Percentiles rank a stretch among this genome's conserved stretches.
phyloP scores from a whole-genome alignment of 2,329 filamentous ascomycete species.

The Ambrosiella xylebori region DNA sequence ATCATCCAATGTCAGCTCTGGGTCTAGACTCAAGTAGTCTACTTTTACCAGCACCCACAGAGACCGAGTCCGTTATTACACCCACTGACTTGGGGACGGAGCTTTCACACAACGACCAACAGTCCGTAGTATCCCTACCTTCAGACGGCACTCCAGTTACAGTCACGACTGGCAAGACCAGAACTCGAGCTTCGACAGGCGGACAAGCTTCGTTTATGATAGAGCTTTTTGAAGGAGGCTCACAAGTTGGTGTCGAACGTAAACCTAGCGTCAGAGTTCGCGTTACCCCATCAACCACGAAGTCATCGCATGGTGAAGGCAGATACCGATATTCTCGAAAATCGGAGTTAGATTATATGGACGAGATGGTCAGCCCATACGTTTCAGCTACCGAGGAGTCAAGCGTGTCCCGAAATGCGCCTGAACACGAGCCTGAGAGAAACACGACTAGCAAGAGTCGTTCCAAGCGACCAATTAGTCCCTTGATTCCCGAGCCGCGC shows the following conservation, averaged over 20 bases:
- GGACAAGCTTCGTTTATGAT: conserved; percentile 87
- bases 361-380: conserved; percentile 54
- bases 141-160: conserved; percentile 85
- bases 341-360: conserved; percentile 31
- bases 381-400: conserved; percentile 67
- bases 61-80: conserved; percentile 24
- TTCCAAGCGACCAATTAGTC: conserved; percentile 47
- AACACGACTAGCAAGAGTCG: conserved; percentile 1
- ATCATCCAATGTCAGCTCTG: conserved; percentile 22
- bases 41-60: conserved; percentile 63
- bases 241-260: conserved; percentile 40
- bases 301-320: background rate
- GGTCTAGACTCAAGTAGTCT: conserved; percentile 36
- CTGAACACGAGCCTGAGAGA: conserved; percentile 79
- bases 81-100: conserved; percentile 51
- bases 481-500: conserved; percentile 31
- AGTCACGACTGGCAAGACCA: conserved; percentile 48
- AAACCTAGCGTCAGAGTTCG: conserved; percentile 66
- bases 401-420: conserved; percentile 56
- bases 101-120: conserved; percentile 51
- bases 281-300: conserved; percentile 43
- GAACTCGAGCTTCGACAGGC: conserved; percentile 22
- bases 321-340: conserved; percentile 39
- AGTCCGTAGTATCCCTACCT: conserved; percentile 62
- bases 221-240: conserved; percentile 68